Evolutionary conservation across 768 basidiomycete species (phyloP).

Genomic region (Rhodosporidiobolus sp.): DNA sequence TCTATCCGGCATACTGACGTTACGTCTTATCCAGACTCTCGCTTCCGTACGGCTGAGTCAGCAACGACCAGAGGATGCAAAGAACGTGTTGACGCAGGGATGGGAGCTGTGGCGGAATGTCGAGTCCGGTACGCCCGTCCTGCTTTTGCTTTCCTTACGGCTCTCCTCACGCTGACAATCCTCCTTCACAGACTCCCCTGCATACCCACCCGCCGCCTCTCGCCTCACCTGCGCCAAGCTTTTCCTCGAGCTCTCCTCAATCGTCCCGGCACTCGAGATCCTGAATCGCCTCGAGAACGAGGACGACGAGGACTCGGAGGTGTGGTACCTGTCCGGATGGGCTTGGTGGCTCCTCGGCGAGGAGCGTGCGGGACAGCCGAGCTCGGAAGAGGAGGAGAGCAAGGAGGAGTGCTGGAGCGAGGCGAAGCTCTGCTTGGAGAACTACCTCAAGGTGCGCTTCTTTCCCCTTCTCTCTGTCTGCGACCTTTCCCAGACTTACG

Average conservation of each 20-base stretch:
- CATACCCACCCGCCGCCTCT: conserved; percentile 27
- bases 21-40: conserved; percentile 20
- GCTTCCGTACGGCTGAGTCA: conserved; percentile 40
- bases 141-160: not conserved
- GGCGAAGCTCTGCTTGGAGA: conserved; percentile 39
- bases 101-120: conserved; percentile 37
- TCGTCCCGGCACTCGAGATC: conserved; percentile 40
- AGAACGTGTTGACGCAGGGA: conserved; percentile 20
- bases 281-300: conserved; percentile 43
- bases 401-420: conserved; percentile 39
- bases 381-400: conserved; percentile 28
- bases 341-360: conserved; percentile 39
- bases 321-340: conserved; percentile 44
- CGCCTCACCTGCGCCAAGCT: conserved; percentile 39
- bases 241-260: conserved; percentile 33
- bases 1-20: not conserved
- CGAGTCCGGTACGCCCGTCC: conserved; percentile 17
- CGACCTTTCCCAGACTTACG: not conserved
- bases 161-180: no score
- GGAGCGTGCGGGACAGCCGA: not conserved
- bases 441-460: conserved; percentile 37
- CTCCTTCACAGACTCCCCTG: conserved; percentile 12
- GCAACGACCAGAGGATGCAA: conserved; percentile 29
- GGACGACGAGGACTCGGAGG: conserved; percentile 45
- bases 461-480: not conserved